phyloP scores from a whole-genome alignment of 768 basidiomycete species.

The Boletus tylopilopsis region DNA sequence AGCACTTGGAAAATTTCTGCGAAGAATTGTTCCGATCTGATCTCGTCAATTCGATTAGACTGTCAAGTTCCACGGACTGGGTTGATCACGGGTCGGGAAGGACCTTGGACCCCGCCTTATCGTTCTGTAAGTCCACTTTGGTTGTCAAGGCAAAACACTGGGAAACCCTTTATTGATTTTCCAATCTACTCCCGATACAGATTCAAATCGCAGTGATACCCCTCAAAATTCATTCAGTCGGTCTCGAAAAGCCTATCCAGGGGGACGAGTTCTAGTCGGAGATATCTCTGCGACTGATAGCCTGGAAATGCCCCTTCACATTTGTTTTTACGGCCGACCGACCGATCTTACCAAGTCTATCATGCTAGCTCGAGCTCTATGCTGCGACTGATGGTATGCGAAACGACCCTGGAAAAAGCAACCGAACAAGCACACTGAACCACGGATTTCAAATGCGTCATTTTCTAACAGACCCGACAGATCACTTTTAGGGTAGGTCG shows the following conservation, averaged over 20 bases:
- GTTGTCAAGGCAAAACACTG: not conserved
- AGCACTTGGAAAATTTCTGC: not conserved
- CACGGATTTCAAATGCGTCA: constrained; percentile 17
- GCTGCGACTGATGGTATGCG: not conserved
- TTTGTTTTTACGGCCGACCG: not conserved
- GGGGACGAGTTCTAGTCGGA: not conserved
- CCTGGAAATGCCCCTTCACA: not conserved
- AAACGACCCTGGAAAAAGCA: not conserved
- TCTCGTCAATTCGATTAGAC: not conserved
- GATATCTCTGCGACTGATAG: not conserved
- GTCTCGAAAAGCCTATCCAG: constrained; percentile 1
- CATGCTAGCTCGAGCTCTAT: not conserved
- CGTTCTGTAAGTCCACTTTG: not conserved
- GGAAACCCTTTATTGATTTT: not conserved
- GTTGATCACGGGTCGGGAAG: not conserved
- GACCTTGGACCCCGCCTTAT: not conserved
- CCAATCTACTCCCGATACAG: not conserved
- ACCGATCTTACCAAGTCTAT: constrained; percentile 1
- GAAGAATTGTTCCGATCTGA: not conserved
- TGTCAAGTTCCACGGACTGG: not conserved
- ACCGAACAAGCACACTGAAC: not conserved
- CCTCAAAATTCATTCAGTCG: not conserved
- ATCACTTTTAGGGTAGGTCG: not conserved
- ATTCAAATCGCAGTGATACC: not conserved
- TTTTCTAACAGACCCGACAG: not conserved